Evolutionary conservation across 2,329 filamentous ascomycete genomes (phyloP).

Genomic region (Xylogone sp.): DNA sequence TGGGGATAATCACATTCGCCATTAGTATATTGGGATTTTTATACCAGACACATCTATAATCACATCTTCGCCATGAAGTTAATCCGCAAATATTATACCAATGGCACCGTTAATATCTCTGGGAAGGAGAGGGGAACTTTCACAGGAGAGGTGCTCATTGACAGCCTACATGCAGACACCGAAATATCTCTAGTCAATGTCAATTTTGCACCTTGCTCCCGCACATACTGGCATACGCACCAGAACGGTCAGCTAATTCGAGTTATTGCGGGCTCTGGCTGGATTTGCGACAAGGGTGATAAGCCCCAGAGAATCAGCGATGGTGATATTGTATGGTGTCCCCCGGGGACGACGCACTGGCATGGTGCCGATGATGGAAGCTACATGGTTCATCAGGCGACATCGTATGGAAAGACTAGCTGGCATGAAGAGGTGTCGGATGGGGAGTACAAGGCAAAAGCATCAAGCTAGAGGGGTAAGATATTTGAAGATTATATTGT

Average conservation of each 20-base stretch:
- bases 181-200: constrained; percentile 33
- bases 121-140: constrained; percentile 14
- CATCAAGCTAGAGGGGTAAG: neutral
- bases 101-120: neutral
- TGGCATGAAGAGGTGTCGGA: constrained; percentile 34
- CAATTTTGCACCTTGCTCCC: constrained; percentile 38
- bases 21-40: too few species aligned
- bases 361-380: constrained; percentile 38
- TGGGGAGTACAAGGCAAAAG: constrained; percentile 28
- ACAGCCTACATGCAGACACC: constrained; percentile 20
- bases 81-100: neutral
- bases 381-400: constrained; percentile 36
- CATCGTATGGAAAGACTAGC: constrained; percentile 32
- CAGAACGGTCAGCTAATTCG: constrained; percentile 39
- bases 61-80: neutral
- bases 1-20: too few species aligned
- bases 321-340: constrained; percentile 37
- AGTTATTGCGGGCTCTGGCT: constrained; percentile 35
- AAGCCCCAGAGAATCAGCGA: constrained; percentile 31
- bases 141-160: constrained; percentile 29
- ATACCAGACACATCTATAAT: neutral
- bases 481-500: too few species aligned
- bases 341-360: constrained; percentile 39
- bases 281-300: constrained; percentile 38
- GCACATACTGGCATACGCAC: constrained; percentile 42